These are phyloP conservation scores for Orbilia javanica DNA, from an alignment of 2,329 filamentous ascomycete species.

Conservation along the genomic window DNA sequence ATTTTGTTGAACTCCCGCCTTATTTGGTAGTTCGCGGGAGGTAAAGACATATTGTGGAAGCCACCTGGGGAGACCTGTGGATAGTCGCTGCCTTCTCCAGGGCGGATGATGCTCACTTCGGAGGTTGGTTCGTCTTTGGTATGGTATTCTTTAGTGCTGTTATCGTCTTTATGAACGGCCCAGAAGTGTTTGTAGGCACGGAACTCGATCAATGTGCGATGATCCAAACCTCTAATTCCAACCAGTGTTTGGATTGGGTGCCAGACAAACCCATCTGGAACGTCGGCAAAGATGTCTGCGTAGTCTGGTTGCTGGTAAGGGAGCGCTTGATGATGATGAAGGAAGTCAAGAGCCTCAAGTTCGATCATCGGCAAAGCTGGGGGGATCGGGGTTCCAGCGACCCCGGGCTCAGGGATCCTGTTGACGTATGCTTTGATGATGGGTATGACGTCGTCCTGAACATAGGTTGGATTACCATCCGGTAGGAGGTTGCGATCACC, in stretches of 20 bases:
- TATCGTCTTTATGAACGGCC: slow-evolving; percentile 46
- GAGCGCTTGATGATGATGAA: slow-evolving; percentile 42
- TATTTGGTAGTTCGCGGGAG: slow-evolving; percentile 4
- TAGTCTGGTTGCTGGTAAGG: slow-evolving; percentile 56
- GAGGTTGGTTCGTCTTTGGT: slow-evolving; percentile 38
- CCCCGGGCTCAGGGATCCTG: slow-evolving; percentile 38
- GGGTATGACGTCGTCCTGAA: slow-evolving; percentile 45
- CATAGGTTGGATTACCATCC: slow-evolving; percentile 48
- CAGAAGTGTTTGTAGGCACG: slow-evolving; percentile 56
- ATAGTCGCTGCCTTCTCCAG: slow-evolving; percentile 2
- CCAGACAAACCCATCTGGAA: slow-evolving; percentile 55
- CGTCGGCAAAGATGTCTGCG: slow-evolving; percentile 27
- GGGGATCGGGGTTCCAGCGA: slow-evolving; percentile 37
- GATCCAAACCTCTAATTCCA: slow-evolving; percentile 45
- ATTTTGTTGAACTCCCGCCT: neutral
- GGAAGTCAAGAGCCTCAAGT: slow-evolving; percentile 51
- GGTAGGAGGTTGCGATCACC: slow-evolving; percentile 40
- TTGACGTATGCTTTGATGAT: slow-evolving; percentile 55
- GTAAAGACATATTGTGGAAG: slow-evolving; percentile 42
- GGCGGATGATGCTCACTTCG: slow-evolving; percentile 37
- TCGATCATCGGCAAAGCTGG: slow-evolving; percentile 50
- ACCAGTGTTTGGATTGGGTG: slow-evolving; percentile 50
- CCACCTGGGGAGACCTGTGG: slow-evolving; percentile 24
- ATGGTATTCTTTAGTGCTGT: slow-evolving; percentile 9
- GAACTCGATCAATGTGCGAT: slow-evolving; percentile 49